These are phyloP conservation scores for Mycena chlorophos DNA, from an alignment of 768 basidiomycete genomes.

Conservation along the genomic window DNA sequence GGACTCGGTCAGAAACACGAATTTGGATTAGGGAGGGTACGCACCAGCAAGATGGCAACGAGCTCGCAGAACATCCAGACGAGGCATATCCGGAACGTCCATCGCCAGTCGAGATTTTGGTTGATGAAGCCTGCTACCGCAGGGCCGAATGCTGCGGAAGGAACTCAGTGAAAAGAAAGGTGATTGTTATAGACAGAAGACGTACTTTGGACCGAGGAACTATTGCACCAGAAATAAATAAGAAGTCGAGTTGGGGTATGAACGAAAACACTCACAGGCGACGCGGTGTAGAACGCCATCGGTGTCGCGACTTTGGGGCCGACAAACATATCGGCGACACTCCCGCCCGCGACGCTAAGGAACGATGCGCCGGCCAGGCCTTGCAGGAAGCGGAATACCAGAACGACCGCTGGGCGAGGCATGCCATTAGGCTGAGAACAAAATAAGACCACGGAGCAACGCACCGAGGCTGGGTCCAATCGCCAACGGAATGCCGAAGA, in stretches of 20 bases:
- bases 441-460: too few species aligned
- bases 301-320: conserved; percentile 58
- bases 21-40: too few species aligned
- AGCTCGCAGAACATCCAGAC: conserved; percentile 68
- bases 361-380: conserved; percentile 59
- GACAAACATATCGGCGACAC: conserved; percentile 55
- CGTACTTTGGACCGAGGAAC: conserved; percentile 20
- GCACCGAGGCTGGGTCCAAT: too few species aligned
- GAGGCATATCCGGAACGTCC: conserved; percentile 72
- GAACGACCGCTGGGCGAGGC: conserved; percentile 60
- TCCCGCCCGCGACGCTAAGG: conserved; percentile 58
- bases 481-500: conserved; percentile 71
- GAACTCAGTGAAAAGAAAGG: neutral
- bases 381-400: conserved; percentile 57
- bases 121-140: conserved; percentile 61
- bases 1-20: too few species aligned
- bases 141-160: neutral
- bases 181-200: neutral
- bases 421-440: too few species aligned
- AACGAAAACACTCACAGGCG: conserved; percentile 49
- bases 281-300: conserved; percentile 58
- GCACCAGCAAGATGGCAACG: conserved; percentile 41
- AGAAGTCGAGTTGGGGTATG: conserved; percentile 17
- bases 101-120: conserved; percentile 66
- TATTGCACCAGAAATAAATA: neutral